Evolutionary conservation across 106 monocot genomes (phyloP).

Genomic region (Allium sativum): DNA sequence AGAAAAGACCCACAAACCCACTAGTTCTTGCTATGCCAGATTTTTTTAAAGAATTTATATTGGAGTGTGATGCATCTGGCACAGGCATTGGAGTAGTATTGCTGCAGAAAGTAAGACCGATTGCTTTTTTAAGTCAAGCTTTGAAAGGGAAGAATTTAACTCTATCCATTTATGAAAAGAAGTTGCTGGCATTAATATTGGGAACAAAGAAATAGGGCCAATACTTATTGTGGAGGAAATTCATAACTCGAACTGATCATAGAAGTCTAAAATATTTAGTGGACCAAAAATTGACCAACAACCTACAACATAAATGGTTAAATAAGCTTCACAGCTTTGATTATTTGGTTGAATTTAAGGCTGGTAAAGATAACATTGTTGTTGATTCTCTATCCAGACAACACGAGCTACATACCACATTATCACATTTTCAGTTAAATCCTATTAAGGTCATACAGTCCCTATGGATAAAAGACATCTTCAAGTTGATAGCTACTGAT

Average conservation of each 20-base stretch:
- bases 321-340: not conserved
- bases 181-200: not conserved
- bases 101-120: not conserved
- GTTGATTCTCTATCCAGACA: not conserved
- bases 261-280: slow-evolving; percentile 6
- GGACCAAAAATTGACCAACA: not conserved
- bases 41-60: not conserved
- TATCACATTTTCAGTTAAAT: not conserved
- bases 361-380: not conserved
- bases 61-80: slow-evolving; percentile 3
- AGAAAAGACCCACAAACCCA: not conserved
- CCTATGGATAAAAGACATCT: not conserved
- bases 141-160: not conserved
- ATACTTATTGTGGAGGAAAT: not conserved
- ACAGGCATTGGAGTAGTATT: not conserved
- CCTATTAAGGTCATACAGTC: too few species aligned
- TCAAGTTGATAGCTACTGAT: not conserved
- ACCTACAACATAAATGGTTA: too few species aligned
- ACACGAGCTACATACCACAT: not conserved
- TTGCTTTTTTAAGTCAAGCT: not conserved
- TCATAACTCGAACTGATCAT: slow-evolving; percentile 3
- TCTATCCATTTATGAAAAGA: not conserved
- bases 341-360: not conserved
- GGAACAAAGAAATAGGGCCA: not conserved
- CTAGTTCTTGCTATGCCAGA: not conserved